phyloP scores from a whole-genome alignment of 78 protist species.

The Pigoraptor vietnamica region DNA sequence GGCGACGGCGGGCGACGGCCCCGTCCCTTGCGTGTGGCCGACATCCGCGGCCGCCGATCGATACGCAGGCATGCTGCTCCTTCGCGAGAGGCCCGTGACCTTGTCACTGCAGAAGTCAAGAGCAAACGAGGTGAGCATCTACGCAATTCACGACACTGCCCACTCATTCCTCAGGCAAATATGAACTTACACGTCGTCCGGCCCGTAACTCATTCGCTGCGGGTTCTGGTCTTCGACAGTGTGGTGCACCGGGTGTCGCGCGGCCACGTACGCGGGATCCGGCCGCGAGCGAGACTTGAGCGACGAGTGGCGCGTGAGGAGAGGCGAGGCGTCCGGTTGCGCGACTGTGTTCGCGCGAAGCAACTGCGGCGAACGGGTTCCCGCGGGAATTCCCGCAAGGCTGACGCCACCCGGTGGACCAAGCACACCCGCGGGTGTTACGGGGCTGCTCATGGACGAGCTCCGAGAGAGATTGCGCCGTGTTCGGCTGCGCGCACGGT shows the following conservation, averaged over 20 bases:
- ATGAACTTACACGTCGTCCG: background rate
- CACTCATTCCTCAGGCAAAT: too few species aligned
- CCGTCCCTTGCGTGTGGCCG: too few species aligned
- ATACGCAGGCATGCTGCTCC: background rate
- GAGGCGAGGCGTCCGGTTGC: background rate
- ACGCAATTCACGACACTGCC: too few species aligned
- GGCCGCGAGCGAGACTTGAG: background rate
- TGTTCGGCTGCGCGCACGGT: background rate
- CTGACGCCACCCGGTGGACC: background rate
- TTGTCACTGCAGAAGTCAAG: background rate
- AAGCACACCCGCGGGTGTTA: background rate
- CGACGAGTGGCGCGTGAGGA: background rate
- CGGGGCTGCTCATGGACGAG: background rate
- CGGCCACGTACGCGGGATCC: background rate
- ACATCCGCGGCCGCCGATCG: background rate
- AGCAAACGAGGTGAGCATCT: background rate
- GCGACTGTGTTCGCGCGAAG: too few species aligned
- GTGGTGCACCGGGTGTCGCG: background rate
- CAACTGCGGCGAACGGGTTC: background rate
- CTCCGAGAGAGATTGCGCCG: background rate
- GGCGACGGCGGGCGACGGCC: too few species aligned
- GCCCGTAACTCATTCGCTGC: background rate
- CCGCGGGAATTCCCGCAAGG: background rate
- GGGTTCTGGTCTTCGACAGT: background rate
- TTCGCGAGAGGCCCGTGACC: background rate